Conservation (phyloP, 2,329 filamentous ascomycete species). For the Colletotrichum coccodes region DNA sequence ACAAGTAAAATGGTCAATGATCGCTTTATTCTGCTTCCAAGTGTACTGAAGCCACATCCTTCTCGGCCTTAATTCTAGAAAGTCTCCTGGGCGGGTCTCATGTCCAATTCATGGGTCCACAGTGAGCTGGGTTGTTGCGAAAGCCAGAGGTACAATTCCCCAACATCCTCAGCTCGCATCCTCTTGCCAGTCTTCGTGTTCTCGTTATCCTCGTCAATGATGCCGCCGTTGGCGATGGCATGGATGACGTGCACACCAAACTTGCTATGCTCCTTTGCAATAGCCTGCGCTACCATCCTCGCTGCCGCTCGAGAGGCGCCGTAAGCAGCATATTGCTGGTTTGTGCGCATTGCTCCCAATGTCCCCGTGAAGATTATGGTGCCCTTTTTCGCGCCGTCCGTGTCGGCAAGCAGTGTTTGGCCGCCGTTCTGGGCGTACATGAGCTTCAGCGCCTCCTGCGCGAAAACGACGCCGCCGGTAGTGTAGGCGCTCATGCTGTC, state of each 20-base stretch:
- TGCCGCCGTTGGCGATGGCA: slow-evolving; percentile 65
- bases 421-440: slow-evolving; percentile 63
- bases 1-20: too few relatives aligned
- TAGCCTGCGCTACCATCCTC: slow-evolving; percentile 63
- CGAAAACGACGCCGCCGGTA: slow-evolving; percentile 65
- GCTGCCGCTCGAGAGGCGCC: slow-evolving; percentile 62
- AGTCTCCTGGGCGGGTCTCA: slow-evolving; percentile 31
- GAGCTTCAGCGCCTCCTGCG: slow-evolving; percentile 60
- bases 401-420: slow-evolving; percentile 51
- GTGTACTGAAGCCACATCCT: too few relatives aligned
- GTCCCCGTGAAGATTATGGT: slow-evolving; percentile 68
- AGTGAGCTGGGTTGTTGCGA: slow-evolving; percentile 31
- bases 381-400: slow-evolving; percentile 61
- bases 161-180: slow-evolving; percentile 68
- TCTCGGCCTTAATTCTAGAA: background rate
- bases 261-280: slow-evolving; percentile 66
- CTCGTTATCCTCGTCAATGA: slow-evolving; percentile 60
- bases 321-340: slow-evolving; percentile 63
- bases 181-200: slow-evolving; percentile 60
- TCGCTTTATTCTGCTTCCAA: too few relatives aligned
- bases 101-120: slow-evolving; percentile 32
- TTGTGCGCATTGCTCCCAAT: slow-evolving; percentile 62
- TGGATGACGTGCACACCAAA: slow-evolving; percentile 69
- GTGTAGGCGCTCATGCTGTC: slow-evolving; percentile 61
- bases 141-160: slow-evolving; percentile 63